phyloP scores from a whole-genome alignment of 106 monocot genomes.

The Cymbidium sinense region DNA sequence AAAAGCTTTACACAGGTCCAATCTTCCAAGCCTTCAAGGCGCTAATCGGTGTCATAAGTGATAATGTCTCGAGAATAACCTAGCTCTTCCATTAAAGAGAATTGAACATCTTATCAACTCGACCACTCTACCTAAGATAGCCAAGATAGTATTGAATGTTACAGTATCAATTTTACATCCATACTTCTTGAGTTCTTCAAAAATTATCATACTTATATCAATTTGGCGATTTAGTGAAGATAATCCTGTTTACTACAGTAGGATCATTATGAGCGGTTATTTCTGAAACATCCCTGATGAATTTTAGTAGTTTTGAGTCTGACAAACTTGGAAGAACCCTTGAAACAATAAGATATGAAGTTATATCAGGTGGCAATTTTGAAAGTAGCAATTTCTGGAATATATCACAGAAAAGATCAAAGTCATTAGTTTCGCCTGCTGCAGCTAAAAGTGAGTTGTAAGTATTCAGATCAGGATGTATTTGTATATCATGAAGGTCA shows the following conservation, averaged over 20 bases:
- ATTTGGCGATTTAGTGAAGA: conserved; percentile 45
- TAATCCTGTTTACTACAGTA: conserved; percentile 58
- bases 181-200: conserved; percentile 41
- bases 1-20: conserved; percentile 42
- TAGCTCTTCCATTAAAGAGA: conserved; percentile 43
- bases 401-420: conserved; percentile 34
- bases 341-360: conserved; percentile 41
- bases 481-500: conserved; percentile 19
- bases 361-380: conserved; percentile 35
- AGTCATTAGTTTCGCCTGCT: conserved; percentile 32
- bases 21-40: conserved; percentile 49
- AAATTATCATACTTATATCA: conserved; percentile 42
- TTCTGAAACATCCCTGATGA: conserved; percentile 49
- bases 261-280: conserved; percentile 39
- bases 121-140: conserved; percentile 57
- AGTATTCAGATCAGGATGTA: conserved; percentile 18
- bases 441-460: conserved; percentile 44
- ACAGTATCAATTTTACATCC: conserved; percentile 40
- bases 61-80: conserved; percentile 51
- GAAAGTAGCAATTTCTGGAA: conserved; percentile 66
- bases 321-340: conserved; percentile 35
- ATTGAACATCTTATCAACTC: conserved; percentile 54
- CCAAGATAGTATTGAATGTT: conserved; percentile 68
- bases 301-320: conserved; percentile 28
- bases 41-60: conserved; percentile 74